Evolutionary conservation across 768 basidiomycete genomes (phyloP), one percentile per base, ranked within the genome.

Genomic region (Leccinum incarnatum): DNA sequence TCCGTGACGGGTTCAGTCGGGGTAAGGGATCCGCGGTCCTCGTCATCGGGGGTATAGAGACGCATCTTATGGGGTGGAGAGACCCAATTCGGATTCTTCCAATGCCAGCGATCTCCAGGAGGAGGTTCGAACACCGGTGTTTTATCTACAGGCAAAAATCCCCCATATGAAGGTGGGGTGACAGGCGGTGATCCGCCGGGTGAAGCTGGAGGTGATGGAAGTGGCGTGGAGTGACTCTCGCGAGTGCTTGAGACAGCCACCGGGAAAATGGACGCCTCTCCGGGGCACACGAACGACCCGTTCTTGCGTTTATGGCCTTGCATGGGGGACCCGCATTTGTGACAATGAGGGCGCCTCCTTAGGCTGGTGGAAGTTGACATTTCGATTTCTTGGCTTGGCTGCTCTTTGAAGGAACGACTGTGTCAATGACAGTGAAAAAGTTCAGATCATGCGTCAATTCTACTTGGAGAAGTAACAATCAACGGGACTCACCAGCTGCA

Each of bases 331-430:
- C 72, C 69, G 42, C 72, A 73, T 54, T 60, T 75, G 65, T 74
- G 73, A 37, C 72, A 73, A 53, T 72, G 73, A 40, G 72, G 72
- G n/a, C 72, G 73, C 57, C 55, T 74, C 56, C 72, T 73, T 23
- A 62, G 42, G 51, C 71, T 72, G 21, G 69, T 60, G 47, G 69
- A 66, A 37, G 69, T 65, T 17, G 69, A 66, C 69, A 72, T 72
- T 45, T 30, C n/a, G 34, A 54, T 55, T 56, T 36, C 45, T 45
- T 50, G 10, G 53, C 42, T 51, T 32, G 49, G 50, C 37, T 59
- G 52, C 46, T 45, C 6, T 46, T 58, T 30, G 57, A 60, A 23
- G 42, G 45, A 36, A 21, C 19, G 30, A 12, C 19, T n/a, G 47
- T 7, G 17, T 14, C 56, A 54, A 52, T 66, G 27, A 32, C 34